Base-by-base conservation (phyloP, 768 basidiomycete species). In the Auriscalpium vulgare region DNA sequence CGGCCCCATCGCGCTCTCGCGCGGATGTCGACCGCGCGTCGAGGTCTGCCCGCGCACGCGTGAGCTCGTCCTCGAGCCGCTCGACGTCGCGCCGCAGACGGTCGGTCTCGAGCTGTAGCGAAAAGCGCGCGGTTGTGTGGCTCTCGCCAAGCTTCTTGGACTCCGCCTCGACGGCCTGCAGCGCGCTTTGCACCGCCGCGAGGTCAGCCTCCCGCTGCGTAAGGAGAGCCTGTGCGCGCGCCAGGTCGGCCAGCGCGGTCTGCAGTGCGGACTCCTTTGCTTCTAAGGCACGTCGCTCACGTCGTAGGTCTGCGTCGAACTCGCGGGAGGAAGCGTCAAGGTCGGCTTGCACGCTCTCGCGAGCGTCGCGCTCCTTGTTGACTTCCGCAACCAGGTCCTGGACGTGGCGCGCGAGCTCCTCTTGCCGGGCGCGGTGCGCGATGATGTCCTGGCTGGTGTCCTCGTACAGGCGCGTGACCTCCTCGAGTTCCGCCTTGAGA, bases 51-150 rank as follows among this genome's bases (percentile, higher is more conserved):
- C 86, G 75, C 4, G 85, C 80, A 37, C 88, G 80, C 19, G 78
- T 70, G 5, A 95, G 74, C 53, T 95, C 91, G 59, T 87, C 84
- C 63, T 95, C 89, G 1, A 87, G 75, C 3, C 88, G 75, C 60
- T 86, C 84, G 43, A 97, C 64, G 65, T 99, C 95, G 34, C 94
- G 79, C 68, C 86, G 86, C 50, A 94, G 72, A 2, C 92, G 74
- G 59, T 97, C 95, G 1, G 89, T 76, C 69, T 99, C 95, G 17
- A 97, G 79, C 67, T 97, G 91, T 36, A 97, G 72, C 0, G 89
- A 89, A 73, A 92, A 91, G 46, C 84, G 78, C 21, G 92, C 87
- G 3, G 84, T 86, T 0, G 87, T 87, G 64, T 88, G 88, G 11
- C 85, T 83, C 71, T 95, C 91, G 19, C 95, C 95, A 0, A 86